These are phyloP conservation scores for Mucor lusitanicus DNA, from an alignment of 371 early-diverging fungal species.

Conservation along the genomic window DNA sequence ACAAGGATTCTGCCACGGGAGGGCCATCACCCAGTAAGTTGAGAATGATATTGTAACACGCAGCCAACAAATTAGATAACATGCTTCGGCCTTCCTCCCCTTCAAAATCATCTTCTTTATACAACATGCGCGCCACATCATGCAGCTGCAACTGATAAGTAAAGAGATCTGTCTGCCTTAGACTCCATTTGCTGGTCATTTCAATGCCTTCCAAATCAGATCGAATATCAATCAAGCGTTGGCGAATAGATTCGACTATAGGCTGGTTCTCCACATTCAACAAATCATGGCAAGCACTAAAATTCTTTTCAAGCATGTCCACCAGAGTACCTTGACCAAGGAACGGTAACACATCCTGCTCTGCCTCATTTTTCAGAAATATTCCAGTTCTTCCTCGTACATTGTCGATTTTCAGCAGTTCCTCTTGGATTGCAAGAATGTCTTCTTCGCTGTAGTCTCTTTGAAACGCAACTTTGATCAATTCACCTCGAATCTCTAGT, in stretches of 20 bases:
- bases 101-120: background rate
- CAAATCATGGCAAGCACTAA: conserved; percentile 5
- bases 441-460: background rate
- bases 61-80: conserved; percentile 3
- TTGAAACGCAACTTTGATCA: background rate
- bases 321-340: conserved; percentile 6
- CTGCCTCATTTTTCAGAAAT: background rate
- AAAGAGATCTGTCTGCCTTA: conserved; percentile 72
- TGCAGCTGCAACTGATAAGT: conserved; percentile 67
- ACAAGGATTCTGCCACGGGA: background rate
- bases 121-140: conserved; percentile 53
- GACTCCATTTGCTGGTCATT: conserved; percentile 69
- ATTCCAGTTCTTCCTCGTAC: conserved; percentile 3
- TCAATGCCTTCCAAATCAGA: conserved; percentile 62
- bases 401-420: conserved; percentile 1
- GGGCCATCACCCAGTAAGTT: conserved; percentile 8
- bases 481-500: background rate
- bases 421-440: background rate
- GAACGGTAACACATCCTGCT: background rate
- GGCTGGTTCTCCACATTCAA: background rate
- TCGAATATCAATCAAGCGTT: conserved; percentile 64
- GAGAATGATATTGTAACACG: conserved; percentile 11
- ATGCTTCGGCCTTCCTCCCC: conserved; percentile 1
- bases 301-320: conserved; percentile 2
- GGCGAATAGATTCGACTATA: conserved; percentile 61